Evolutionary conservation across 2,329 filamentous ascomycete species (phyloP).

Genomic region (Emergomyces pasteurianus): DNA sequence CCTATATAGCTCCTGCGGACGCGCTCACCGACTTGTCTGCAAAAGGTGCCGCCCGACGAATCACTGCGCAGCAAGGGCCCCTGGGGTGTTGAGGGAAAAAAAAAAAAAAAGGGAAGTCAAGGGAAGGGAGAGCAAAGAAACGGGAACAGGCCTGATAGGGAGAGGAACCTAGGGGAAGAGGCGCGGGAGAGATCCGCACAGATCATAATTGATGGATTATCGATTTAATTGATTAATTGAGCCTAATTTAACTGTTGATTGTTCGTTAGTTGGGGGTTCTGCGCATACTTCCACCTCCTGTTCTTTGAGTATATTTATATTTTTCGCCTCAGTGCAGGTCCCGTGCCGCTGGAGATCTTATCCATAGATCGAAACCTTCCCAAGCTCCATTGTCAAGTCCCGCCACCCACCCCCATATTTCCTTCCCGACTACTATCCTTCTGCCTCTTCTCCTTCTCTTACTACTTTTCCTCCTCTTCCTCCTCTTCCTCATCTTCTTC

Average conservation of each 20-base stretch:
- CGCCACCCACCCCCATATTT: background rate
- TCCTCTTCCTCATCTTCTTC: constrained; percentile 2
- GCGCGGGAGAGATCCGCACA: background rate
- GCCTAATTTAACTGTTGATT: background rate
- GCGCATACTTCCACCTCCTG: background rate
- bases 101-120: background rate
- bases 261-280: background rate
- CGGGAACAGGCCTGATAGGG: background rate
- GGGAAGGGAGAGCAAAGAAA: background rate
- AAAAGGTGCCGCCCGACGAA: background rate
- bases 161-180: background rate
- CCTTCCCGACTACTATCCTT: constrained; percentile 1
- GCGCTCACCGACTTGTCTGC: background rate
- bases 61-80: background rate
- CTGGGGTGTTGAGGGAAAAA: background rate
- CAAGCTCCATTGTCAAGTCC: background rate
- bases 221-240: background rate
- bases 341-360: background rate
- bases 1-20: background rate
- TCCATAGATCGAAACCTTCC: constrained; percentile 1
- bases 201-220: background rate
- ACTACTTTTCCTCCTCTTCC: background rate
- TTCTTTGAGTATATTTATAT: background rate
- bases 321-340: background rate
- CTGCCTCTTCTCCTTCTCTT: constrained; percentile 5